Conservation (phyloP, 305 asterid genomes). For the Fraxinus baroniana region DNA sequence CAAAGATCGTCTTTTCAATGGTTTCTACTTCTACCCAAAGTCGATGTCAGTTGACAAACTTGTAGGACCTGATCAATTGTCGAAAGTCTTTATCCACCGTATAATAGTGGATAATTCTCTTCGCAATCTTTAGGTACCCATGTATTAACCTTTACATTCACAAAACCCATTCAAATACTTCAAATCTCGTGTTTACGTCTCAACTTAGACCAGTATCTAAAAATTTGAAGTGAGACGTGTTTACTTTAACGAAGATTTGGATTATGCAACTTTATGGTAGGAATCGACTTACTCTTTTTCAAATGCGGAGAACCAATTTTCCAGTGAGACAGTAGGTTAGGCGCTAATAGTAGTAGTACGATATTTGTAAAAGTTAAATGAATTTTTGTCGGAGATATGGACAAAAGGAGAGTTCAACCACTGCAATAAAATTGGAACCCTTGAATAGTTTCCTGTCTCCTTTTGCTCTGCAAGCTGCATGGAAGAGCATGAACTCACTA, state of each 20-base stretch:
- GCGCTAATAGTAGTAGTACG: neutral
- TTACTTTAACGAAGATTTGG: neutral
- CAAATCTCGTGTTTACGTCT: neutral
- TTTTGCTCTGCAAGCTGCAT: neutral
- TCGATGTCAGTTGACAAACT: neutral
- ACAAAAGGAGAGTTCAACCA: neutral
- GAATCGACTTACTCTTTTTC: too few species aligned
- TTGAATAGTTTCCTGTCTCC: neutral
- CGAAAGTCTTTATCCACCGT: neutral
- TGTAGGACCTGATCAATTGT: neutral
- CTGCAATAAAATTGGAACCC: neutral
- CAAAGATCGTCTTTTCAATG: neutral
- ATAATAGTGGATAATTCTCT: neutral
- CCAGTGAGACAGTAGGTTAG: neutral
- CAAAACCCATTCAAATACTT: neutral
- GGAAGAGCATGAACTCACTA: neutral
- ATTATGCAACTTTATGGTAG: too few species aligned
- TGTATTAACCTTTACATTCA: neutral
- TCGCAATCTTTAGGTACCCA: neutral
- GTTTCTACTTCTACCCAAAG: neutral
- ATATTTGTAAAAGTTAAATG: neutral
- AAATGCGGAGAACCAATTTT: neutral
- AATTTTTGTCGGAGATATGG: neutral
- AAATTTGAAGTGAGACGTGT: neutral
- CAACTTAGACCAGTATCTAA: neutral